phyloP scores from a whole-genome alignment of 1,284 basidiomycete genomes.

The Cronartium quercuum region DNA sequence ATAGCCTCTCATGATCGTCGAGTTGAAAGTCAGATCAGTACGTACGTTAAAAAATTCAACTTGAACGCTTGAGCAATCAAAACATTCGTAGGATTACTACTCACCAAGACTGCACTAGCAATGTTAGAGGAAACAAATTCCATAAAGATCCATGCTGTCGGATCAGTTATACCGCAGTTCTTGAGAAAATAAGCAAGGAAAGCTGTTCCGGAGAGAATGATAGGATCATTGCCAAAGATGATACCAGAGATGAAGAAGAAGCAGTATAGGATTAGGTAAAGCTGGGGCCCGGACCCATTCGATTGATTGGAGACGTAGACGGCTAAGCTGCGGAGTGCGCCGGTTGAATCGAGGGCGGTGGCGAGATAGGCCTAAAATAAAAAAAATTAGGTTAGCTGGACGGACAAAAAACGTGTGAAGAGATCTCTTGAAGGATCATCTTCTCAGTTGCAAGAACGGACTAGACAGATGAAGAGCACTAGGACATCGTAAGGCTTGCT shows the following conservation, averaged over 20 bases:
- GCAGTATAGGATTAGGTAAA: conserved; percentile 72
- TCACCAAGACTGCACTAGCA: conserved; percentile 50
- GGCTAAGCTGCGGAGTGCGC: conserved; percentile 75
- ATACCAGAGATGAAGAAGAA: conserved; percentile 73
- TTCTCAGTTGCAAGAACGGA: too few relatives aligned
- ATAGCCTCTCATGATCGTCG: neutral
- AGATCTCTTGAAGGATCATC: neutral
- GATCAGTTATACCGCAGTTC: conserved; percentile 60
- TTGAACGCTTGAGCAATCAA: conserved; percentile 37
- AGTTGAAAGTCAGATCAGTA: neutral
- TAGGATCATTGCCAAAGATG: conserved; percentile 68
- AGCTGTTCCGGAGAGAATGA: conserved; percentile 60
- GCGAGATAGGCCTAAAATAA: conserved; percentile 69
- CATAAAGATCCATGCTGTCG: conserved; percentile 62
- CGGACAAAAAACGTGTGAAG: neutral
- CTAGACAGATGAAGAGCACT: conserved; percentile 77
- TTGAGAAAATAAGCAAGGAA: conserved; percentile 79
- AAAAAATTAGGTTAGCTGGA: too few relatives aligned
- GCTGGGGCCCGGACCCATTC: conserved; percentile 59
- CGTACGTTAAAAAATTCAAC: conserved; percentile 36
- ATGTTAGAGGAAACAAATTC: conserved; percentile 76
- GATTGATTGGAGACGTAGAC: conserved; percentile 73
- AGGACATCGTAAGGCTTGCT: conserved; percentile 82
- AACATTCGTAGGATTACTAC: conserved; percentile 37
- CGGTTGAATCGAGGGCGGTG: conserved; percentile 82